Conservation (phyloP, 164 flowering plant species). For the Santalum album region DNA sequence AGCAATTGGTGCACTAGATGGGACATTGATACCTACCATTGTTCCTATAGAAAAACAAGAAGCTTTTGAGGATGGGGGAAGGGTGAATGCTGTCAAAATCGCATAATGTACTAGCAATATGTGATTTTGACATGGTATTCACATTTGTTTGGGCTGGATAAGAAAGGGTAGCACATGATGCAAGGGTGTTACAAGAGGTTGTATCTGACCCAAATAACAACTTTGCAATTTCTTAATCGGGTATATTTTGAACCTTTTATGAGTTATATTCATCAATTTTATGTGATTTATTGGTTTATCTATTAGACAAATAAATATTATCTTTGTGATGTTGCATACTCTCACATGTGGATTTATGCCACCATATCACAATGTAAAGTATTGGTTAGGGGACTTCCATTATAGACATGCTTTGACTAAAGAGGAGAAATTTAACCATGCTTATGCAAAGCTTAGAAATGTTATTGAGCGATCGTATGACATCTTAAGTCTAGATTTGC, state of each 20-base stretch:
- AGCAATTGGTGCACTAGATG: too few species aligned
- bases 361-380: background rate
- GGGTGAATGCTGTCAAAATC: background rate
- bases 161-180: background rate
- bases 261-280: too few species aligned
- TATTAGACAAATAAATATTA: too few species aligned
- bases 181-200: background rate
- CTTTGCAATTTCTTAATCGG: background rate
- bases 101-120: background rate
- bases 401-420: background rate
- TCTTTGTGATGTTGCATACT: too few species aligned
- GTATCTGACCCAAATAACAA: background rate
- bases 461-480: too few species aligned
- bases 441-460: too few species aligned
- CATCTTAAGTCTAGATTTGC: too few species aligned
- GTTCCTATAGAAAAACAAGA: background rate
- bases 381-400: background rate
- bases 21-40: background rate
- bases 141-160: background rate
- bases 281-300: too few species aligned
- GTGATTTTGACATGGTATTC: slow-evolving; percentile 1
- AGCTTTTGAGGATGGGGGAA: background rate
- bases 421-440: background rate
- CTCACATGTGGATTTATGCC: background rate
- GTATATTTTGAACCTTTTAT: too few species aligned